Conservation (phyloP, 2,329 filamentous ascomycete genomes). For the Diaporthe batatas region DNA sequence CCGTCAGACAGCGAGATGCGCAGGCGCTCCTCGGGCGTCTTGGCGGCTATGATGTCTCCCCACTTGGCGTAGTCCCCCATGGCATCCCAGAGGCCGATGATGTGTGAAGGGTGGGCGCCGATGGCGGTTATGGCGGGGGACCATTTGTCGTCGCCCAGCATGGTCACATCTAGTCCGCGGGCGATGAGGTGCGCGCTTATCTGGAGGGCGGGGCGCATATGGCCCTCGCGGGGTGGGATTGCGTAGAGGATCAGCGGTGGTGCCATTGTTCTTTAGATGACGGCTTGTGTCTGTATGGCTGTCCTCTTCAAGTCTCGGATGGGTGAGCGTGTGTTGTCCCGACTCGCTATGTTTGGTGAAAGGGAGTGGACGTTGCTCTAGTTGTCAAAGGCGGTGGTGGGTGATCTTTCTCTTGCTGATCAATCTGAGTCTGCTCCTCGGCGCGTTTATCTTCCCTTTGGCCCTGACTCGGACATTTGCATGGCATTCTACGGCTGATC, state of each 20-base stretch:
- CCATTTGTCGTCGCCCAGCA: slow-evolving; percentile 19
- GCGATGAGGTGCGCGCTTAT: slow-evolving; percentile 33
- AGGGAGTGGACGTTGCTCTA: no score
- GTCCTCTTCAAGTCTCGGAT: no score
- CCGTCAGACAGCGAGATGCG: slow-evolving; percentile 23
- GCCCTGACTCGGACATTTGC: slow-evolving; percentile 15
- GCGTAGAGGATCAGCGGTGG: slow-evolving; percentile 35
- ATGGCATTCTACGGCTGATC: background rate
- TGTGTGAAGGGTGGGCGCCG: slow-evolving; percentile 23
- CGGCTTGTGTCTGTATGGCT: background rate
- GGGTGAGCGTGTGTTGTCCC: no score
- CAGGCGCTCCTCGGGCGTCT: slow-evolving; percentile 23
- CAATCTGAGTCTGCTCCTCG: background rate
- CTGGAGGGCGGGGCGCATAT: slow-evolving; percentile 39
- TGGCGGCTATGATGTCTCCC: slow-evolving; percentile 9
- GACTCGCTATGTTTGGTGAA: no score
- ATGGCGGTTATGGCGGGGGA: slow-evolving; percentile 23
- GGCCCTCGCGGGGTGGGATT: slow-evolving; percentile 32
- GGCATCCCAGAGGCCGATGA: slow-evolving; percentile 32
- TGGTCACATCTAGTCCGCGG: slow-evolving; percentile 33
- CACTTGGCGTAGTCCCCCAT: slow-evolving; percentile 24
- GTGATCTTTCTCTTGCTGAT: background rate
- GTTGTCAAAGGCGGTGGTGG: background rate
- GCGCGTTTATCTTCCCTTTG: background rate
- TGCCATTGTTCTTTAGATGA: background rate